Evolutionary conservation across 139 green algal species (phyloP).

Genomic region (Chlamydomonas sp.): DNA sequence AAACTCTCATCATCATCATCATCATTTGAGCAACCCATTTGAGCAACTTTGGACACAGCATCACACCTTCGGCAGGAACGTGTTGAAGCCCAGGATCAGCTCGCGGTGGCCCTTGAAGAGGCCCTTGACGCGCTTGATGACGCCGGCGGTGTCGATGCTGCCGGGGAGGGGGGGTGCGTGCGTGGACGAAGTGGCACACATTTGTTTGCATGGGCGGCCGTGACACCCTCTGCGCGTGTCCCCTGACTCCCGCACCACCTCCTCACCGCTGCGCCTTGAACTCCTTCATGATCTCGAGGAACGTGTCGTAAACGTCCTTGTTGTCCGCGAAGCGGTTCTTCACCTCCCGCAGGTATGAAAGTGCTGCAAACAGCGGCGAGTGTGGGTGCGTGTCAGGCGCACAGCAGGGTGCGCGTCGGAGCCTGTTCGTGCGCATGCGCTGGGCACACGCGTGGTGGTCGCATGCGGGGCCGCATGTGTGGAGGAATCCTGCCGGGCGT

Average conservation of each 20-base stretch:
- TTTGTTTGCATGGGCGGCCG: not conserved
- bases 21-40: not conserved
- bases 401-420: not conserved
- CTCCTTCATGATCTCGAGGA: slow-evolving; percentile 54
- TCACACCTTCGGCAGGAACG: slow-evolving; percentile 88
- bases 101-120: slow-evolving; percentile 91
- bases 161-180: not conserved
- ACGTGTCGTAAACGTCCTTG: slow-evolving; percentile 85
- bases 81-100: slow-evolving; percentile 99
- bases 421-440: not conserved
- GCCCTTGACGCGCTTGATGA: slow-evolving; percentile 91
- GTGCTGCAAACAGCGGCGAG: slow-evolving; percentile 5
- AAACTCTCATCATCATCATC: too few relatives aligned
- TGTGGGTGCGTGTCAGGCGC: not conserved
- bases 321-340: slow-evolving; percentile 68
- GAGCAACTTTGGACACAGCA: not conserved
- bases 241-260: not conserved
- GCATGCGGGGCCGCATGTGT: too few relatives aligned
- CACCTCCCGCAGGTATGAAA: slow-evolving; percentile 16
- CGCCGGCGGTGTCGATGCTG: slow-evolving; percentile 93
- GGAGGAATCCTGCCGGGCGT: too few relatives aligned
- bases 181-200: not conserved
- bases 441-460: too few relatives aligned
- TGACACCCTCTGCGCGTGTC: not conserved
- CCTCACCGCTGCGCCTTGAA: slow-evolving; percentile 12